Evolutionary conservation across 192 early-diverging fungal species (phyloP), one percentile per base, ranked within the genome.

Genomic region (Coemansia sp.): DNA sequence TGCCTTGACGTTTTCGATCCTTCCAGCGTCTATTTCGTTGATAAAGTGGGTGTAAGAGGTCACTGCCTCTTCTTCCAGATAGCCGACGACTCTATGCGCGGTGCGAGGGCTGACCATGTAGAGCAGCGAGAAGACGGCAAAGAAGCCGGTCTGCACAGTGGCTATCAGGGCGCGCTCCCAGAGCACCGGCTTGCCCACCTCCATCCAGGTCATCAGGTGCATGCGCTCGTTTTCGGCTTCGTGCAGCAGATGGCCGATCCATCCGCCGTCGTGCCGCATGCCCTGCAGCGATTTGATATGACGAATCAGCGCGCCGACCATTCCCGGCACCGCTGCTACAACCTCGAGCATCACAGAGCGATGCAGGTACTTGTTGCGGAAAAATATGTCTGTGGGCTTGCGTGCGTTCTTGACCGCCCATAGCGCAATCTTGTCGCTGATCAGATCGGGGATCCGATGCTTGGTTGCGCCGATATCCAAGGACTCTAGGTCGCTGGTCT

Each of bases 51-150:
- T 94, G 79, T 98, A 98, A 3, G 94, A 93, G 28, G 94, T 86
- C 11, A 96, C 91, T 0, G 96, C 96, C 70, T 92, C 90, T 83
- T 98, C 96, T 79, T 98, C 96, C 35, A 98, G 85, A 65, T 98
- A 98, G 0, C 96, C 96, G 12, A 90, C 88, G 28, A 98, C 90
- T 52, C 94, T 88, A 81, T 98, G 96, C 15, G 91, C 92, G 4
- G 88, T 91, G 33, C 82, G 84, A 18, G 94, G 94, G 11, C 87
- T 90, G 51, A 92, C 18, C 67, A 96, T 71, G 75, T 98, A 98
- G n/a, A 91, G 81, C n/a, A 85, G 52, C 73, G 95, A 96, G 75
- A 92, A 98, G 34, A 88, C 82, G 67, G 96, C 96, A 80, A 94
- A 96, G 76, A 96, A 98, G 8, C 91, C 86, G 45, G 93, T 94